Percentiles rank a stretch among this genome's conserved stretches.
Conservation (phyloP, 495 filamentous ascomycete species). For the Daldinia loculata region DNA sequence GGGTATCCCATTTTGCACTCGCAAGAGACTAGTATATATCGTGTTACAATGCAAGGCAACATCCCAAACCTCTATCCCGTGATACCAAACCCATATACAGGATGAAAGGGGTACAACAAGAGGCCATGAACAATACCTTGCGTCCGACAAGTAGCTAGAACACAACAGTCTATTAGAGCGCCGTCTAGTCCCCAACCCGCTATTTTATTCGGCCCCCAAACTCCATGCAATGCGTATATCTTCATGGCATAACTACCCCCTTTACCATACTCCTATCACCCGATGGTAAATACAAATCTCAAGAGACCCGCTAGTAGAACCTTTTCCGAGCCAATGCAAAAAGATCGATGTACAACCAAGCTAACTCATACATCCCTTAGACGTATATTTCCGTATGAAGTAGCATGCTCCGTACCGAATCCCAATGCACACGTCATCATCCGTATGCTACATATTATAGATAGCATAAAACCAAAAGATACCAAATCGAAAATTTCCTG, state of each 20-base stretch:
- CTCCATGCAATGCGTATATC: constrained; percentile 37
- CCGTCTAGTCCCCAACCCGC: background rate
- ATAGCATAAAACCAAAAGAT: background rate
- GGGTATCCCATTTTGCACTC: background rate
- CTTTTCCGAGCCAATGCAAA: background rate
- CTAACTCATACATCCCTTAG: background rate
- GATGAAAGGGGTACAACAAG: background rate
- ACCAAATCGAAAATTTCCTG: background rate
- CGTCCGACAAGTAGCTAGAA: background rate
- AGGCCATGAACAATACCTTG: background rate
- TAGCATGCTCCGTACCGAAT: background rate
- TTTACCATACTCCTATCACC: background rate
- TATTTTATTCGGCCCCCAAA: constrained; percentile 14
- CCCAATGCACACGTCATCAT: background rate
- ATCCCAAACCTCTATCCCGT: background rate
- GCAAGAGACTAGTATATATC: background rate
- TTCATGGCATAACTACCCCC: constrained; percentile 5
- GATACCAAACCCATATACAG: background rate
- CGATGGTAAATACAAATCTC: background rate
- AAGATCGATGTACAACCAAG: background rate
- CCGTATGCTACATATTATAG: background rate
- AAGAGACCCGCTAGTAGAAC: background rate
- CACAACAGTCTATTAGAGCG: background rate
- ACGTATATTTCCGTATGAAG: background rate
- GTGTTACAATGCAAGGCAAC: background rate